A percentile compares a stretch with the other conserved stretches of the same genome.
Evolutionary conservation across 768 basidiomycete genomes (phyloP).

Genomic region (Antrodiella citrinella): DNA sequence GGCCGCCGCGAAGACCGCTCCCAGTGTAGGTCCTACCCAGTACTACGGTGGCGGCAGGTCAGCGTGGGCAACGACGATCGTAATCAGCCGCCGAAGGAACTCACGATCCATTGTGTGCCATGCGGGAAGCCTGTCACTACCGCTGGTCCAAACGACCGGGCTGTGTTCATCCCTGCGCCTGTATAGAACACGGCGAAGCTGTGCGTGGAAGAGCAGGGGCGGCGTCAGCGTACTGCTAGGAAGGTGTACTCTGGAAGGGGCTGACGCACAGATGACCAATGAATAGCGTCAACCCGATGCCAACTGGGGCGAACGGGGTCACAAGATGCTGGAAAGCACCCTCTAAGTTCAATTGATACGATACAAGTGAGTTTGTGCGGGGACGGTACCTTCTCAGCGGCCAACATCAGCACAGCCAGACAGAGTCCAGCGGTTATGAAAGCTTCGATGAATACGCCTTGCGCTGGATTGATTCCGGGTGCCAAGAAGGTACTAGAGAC

Average conservation of each 20-base stretch:
- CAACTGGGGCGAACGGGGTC: slow-evolving; percentile 64
- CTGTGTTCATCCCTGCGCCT: slow-evolving; percentile 61
- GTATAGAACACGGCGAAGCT: slow-evolving; percentile 59
- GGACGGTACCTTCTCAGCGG: slow-evolving; percentile 43
- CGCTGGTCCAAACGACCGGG: slow-evolving; percentile 64
- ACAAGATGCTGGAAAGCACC: slow-evolving; percentile 30
- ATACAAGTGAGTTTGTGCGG: no score
- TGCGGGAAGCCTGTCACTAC: slow-evolving; percentile 52
- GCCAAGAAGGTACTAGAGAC: slow-evolving; percentile 37
- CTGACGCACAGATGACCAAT: slow-evolving; percentile 46
- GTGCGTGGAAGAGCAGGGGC: background rate
- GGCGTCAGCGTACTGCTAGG: background rate
- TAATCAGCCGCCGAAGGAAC: slow-evolving; percentile 14
- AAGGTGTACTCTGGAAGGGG: no score
- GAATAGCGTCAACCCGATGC: slow-evolving; percentile 60
- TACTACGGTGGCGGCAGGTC: slow-evolving; percentile 31
- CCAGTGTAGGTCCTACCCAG: slow-evolving; percentile 65
- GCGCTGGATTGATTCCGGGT: slow-evolving; percentile 39
- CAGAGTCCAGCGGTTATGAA: slow-evolving; percentile 55
- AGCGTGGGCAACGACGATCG: slow-evolving; percentile 5
- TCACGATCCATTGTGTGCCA: slow-evolving; percentile 53
- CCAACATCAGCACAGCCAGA: slow-evolving; percentile 63
- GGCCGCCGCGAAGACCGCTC: slow-evolving; percentile 48
- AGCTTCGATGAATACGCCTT: slow-evolving; percentile 67
- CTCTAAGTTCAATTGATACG: no score